These are phyloP conservation scores for Phialophora macrospora DNA, from an alignment of 2,329 filamentous ascomycete species.

Conservation along the genomic window DNA sequence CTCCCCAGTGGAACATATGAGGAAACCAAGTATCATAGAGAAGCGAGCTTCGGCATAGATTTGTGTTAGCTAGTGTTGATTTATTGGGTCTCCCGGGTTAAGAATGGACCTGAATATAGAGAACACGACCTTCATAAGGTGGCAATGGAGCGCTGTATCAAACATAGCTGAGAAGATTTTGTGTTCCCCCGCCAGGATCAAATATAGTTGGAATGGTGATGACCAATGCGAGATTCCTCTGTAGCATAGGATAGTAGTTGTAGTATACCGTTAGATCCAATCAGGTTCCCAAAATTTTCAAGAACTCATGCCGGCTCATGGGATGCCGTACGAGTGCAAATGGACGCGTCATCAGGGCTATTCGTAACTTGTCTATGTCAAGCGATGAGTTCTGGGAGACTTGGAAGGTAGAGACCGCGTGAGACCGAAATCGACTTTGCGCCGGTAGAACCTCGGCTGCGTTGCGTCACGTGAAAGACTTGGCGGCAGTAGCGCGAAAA, in stretches of 20 bases:
- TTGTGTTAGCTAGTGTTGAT: neutral
- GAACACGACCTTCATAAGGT: neutral
- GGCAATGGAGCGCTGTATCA: neutral
- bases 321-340: too few relatives aligned
- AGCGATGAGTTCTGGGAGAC: neutral
- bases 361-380: neutral
- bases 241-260: neutral
- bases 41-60: slow-evolving; percentile 24
- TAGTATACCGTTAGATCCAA: neutral
- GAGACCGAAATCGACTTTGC: too few relatives aligned
- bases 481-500: slow-evolving; percentile 27
- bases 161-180: neutral
- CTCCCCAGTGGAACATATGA: slow-evolving; percentile 23
- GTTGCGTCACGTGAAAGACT: neutral
- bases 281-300: too few relatives aligned
- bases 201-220: neutral
- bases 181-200: neutral
- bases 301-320: too few relatives aligned
- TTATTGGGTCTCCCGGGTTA: neutral
- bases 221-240: neutral
- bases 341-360: too few relatives aligned
- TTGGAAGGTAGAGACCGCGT: too few relatives aligned
- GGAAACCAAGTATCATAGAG: slow-evolving; percentile 25
- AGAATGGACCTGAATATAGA: neutral
- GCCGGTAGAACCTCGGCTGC: neutral